Percentiles rank a stretch among this genome's conserved stretches.
phyloP scores from a whole-genome alignment of 495 filamentous ascomycete species.

The Aspergillus panamensis region DNA sequence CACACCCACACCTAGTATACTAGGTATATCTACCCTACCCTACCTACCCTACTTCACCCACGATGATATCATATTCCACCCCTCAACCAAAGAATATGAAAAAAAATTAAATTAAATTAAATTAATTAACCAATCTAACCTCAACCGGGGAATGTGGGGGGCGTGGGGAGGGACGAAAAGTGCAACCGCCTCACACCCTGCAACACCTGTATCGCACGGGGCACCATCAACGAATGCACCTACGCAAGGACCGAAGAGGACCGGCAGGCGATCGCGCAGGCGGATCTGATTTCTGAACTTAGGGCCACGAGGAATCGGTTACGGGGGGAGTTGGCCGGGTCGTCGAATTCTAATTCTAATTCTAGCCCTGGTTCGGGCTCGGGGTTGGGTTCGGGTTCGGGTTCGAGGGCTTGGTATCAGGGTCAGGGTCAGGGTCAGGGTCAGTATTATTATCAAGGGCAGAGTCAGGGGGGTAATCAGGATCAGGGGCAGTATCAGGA shows the following conservation, averaged over 20 bases:
- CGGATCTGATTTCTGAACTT: conserved; percentile 21
- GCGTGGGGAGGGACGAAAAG: conserved; percentile 4
- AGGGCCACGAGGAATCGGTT: conserved; percentile 8
- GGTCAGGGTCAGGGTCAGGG: too few relatives aligned
- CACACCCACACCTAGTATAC: not conserved
- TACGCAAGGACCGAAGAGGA: conserved; percentile 21
- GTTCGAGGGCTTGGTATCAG: too few relatives aligned
- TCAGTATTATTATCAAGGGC: not conserved
- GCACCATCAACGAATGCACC: conserved; percentile 13
- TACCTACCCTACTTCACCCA: too few relatives aligned
- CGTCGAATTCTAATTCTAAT: too few relatives aligned
- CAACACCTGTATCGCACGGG: conserved; percentile 20
- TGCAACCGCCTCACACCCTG: conserved; percentile 24
- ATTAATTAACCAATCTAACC: too few relatives aligned
- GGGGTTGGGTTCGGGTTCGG: too few relatives aligned
- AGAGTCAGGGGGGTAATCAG: not conserved
- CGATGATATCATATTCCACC: too few relatives aligned
- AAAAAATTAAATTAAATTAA: too few relatives aligned
- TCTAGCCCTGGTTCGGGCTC: too few relatives aligned
- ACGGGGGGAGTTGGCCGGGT: conserved; percentile 3
- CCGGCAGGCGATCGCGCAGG: conserved; percentile 21
- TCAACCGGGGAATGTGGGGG: too few relatives aligned
- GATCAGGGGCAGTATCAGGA: not conserved
- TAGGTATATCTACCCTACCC: not conserved
- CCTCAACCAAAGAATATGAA: too few relatives aligned